Percentiles rank a stretch among this genome's conserved stretches.
Conservation (phyloP, 2,329 filamentous ascomycete species). For the Penicillium psychrosexuale region DNA sequence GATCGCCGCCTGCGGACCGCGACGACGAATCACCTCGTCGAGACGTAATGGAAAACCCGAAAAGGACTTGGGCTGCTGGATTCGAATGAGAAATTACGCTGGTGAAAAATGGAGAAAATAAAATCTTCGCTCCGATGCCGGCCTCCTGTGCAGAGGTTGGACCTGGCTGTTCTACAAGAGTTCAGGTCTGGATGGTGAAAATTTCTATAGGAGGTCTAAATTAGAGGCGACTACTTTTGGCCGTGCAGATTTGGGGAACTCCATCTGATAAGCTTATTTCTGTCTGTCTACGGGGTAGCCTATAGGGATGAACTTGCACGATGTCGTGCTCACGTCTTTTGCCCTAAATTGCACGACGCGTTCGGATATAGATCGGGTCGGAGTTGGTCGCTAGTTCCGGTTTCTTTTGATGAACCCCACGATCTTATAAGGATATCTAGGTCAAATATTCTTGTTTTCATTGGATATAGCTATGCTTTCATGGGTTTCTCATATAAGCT, state of each 20-base stretch:
- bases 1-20: slow-evolving; percentile 8
- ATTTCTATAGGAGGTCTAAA: not conserved
- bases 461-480: not conserved
- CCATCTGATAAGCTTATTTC: not conserved
- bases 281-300: not conserved
- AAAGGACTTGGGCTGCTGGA: not conserved
- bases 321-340: not conserved
- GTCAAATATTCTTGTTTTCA: not conserved
- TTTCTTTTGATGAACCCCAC: not conserved
- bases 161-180: not conserved
- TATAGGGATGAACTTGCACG: not conserved
- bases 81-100: not conserved
- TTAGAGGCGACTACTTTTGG: not conserved
- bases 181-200: not conserved
- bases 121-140: slow-evolving; percentile 14
- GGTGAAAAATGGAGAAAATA: not conserved
- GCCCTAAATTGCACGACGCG: not conserved
- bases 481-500: no score
- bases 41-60: slow-evolving; percentile 8
- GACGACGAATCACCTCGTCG: slow-evolving; percentile 1
- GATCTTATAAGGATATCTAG: not conserved
- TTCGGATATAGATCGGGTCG: not conserved
- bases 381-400: not conserved
- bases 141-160: not conserved
- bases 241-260: not conserved